phyloP scores from a whole-genome alignment of 768 basidiomycete genomes.

The Lentinula edodes region DNA sequence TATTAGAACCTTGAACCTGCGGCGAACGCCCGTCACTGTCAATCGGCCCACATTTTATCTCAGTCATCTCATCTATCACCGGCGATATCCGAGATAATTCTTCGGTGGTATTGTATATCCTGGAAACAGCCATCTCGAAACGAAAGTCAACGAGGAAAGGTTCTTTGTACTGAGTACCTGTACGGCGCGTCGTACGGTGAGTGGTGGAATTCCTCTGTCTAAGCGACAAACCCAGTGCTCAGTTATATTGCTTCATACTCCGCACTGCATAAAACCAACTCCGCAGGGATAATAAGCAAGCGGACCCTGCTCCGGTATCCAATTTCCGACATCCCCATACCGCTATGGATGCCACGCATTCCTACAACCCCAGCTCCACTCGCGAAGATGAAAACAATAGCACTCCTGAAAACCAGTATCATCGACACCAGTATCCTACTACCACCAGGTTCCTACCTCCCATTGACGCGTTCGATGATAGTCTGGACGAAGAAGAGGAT shows the following conservation, averaged over 20 bases:
- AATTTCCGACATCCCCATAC: not conserved
- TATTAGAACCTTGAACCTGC: not conserved
- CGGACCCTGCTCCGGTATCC: not conserved
- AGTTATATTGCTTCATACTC: not conserved
- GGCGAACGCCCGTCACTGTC: not conserved
- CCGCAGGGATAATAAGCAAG: not conserved
- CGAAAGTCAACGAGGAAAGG: not conserved
- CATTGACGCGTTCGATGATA: not conserved
- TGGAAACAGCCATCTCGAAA: not conserved
- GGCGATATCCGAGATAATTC: not conserved
- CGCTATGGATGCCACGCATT: not conserved
- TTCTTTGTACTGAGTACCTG: not conserved
- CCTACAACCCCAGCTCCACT: not conserved
- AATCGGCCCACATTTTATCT: not conserved
- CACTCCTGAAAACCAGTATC: not conserved
- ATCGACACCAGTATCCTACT: not conserved
- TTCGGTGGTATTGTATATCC: not conserved
- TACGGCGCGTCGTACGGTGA: not conserved
- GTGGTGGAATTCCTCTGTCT: not conserved
- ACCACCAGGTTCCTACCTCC: not conserved
- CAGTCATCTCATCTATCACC: not conserved
- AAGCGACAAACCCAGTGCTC: not conserved
- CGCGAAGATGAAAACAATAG: not conserved
- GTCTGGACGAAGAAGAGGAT: not conserved
- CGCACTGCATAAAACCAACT: not conserved